A percentile compares a stretch with the other conserved stretches of the same genome.
phyloP scores from a whole-genome alignment of 2,329 filamentous ascomycete genomes.

The Exophiala mesophila region DNA sequence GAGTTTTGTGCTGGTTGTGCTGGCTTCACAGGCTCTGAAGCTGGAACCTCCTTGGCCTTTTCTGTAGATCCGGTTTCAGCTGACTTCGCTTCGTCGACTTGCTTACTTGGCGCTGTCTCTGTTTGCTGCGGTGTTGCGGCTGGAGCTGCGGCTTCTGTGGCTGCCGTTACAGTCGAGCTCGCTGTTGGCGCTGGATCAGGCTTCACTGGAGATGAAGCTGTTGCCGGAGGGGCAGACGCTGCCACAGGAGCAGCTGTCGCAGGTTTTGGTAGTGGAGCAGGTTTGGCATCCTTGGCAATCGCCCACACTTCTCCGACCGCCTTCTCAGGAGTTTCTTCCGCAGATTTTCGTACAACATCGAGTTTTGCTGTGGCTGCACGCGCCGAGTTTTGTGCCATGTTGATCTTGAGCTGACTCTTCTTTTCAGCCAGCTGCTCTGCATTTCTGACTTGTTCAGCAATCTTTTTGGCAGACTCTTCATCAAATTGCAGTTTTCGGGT shows the following conservation, averaged over 20 bases:
- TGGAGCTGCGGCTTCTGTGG: neutral
- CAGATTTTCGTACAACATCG: conserved; percentile 72
- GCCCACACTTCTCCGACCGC: conserved; percentile 85
- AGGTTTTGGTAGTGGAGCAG: conserved; percentile 34
- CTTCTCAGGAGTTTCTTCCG: conserved; percentile 75
- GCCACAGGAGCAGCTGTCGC: conserved; percentile 26
- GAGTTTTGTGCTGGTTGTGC: conserved; percentile 17
- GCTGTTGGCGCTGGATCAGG: conserved; percentile 8
- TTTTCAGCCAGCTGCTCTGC: conserved; percentile 62
- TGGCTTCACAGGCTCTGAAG: conserved; percentile 15
- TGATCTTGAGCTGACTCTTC: conserved; percentile 68
- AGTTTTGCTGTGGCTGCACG: conserved; percentile 65
- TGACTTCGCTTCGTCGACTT: conserved; percentile 10
- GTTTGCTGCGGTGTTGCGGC: conserved; percentile 1
- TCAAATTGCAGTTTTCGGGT: conserved; percentile 57
- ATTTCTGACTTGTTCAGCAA: conserved; percentile 45
- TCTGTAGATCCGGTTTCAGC: conserved; percentile 20
- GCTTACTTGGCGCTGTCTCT: conserved; percentile 15
- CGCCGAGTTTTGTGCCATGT: conserved; percentile 69
- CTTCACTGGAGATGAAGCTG: conserved; percentile 9
- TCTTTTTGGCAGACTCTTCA: conserved; percentile 37
- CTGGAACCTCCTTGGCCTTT: conserved; percentile 4
- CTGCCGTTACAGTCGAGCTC: conserved; percentile 5
- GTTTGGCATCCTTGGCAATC: conserved; percentile 64
- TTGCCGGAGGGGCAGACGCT: conserved; percentile 12